Evolutionary conservation across 305 asterid genomes (phyloP), one percentile per base, ranked within the genome.

Genomic region (Withania somnifera): DNA sequence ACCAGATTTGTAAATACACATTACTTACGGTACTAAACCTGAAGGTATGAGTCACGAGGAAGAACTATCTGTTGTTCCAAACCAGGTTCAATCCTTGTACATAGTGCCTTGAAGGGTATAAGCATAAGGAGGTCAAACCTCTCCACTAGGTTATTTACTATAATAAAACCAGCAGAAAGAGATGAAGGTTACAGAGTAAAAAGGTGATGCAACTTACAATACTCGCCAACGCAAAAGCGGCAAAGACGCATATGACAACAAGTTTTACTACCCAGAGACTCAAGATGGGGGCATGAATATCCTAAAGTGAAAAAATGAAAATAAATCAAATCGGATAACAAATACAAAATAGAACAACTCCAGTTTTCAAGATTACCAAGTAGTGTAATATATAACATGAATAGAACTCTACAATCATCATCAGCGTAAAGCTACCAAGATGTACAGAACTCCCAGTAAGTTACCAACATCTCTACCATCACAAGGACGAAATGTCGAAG

Each of bases 21-120:
- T 75, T 77, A 80, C 30, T 40, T 63, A 32, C 53, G 63, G 22
- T 66, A 56, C 60, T 76, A 69, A 66, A 95, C 99, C 99, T 96
- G 99, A 89, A 96, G 99, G 86, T 94, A 96, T 26, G 99, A 96
- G 87, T 96, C 95, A 24, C 94, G 93, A 81, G 99, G 99, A 87
- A 96, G 98, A 90, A 96, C 99, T 79, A 94, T 91, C 90, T 94
- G 97, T 87, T 96, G 99, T 86, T 96, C 98, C 86, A 96, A 86
- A 87, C 99, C 99, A 82, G 98, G 98, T 88, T 96, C 93, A 79
- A 96, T 90, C 91, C 99, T 92, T 81, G 99, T 80, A 83, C 97
- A 93, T 54, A 96, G 87, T 77, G 98, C 99, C 99, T 96, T 87
- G 80, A 84, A 67, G 68, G 64, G 82, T 83, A 57, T 80, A 84